Base-by-base conservation (phyloP, 192 early-diverging fungal species). In the Coemansia sp. region DNA sequence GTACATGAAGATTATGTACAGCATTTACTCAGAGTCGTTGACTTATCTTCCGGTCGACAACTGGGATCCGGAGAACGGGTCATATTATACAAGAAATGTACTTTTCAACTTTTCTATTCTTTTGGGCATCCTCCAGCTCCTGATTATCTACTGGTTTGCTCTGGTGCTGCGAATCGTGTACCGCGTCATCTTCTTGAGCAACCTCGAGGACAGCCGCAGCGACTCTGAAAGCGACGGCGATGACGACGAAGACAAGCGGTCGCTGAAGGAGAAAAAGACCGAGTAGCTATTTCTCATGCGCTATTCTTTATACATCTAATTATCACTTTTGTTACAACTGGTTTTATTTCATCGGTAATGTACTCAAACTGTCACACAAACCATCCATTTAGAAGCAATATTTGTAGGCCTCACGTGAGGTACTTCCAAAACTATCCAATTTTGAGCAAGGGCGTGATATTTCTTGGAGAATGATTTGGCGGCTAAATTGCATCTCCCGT, bases 121-220 rank as follows among this genome's bases (percentile, higher is more conserved):
- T 11, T 61, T 89, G 37, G 64, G 63, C 26, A 57, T 84, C 14
- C 69, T 91, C 12, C 86, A 89, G 62, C 27, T 74, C 23, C 61
- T 91, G 37, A 85, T 90, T 57, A 59, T 91, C 9, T 91, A 88
- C 59, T 91, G 90, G 90, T 84, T 87, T 29, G 70, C 69, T 0
- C 73, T 91, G n/a, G 85, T 91, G 41, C 80, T 89, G 53, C 71
- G 83, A 38, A 85, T 91, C 17, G 68, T 88, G 39, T 74, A 83
- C 67, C 85, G 83, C 75, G 81, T 89, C 23, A 48, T 86, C 21
- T 81, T 82, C 47, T 68, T 77, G 10, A 72, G 74, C 6, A 84
- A 77, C 59, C 84, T 84, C 5, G 83, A 82, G 19, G 90, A 91
- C 72, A 86, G 82, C 19, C 85, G 90, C 35, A 90, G 88, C 48